phyloP scores from a whole-genome alignment of 225 moss, liverwort and hornwort genomes.

The Bryoerythrophyllum caledonicum region DNA sequence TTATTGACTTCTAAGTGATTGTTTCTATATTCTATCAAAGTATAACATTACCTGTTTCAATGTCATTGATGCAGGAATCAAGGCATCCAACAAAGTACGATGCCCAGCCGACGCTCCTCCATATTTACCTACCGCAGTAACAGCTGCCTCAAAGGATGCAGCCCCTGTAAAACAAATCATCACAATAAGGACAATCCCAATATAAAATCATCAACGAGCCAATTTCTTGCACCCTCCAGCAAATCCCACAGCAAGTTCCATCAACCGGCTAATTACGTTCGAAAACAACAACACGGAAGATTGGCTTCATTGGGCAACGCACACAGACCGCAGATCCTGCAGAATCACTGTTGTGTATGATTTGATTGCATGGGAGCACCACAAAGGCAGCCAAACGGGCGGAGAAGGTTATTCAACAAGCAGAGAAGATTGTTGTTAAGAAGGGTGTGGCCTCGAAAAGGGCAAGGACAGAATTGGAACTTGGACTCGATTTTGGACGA shows the following conservation, averaged over 20 bases:
- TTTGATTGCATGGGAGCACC: not conserved
- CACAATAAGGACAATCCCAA: slow-evolving; percentile 11
- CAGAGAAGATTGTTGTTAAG: no score
- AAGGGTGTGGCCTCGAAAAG: no score
- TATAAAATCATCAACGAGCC: not conserved
- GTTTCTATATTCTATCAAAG: not conserved
- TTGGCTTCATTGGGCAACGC: not conserved
- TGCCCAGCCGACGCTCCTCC: slow-evolving; percentile 88
- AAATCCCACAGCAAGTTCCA: slow-evolving; percentile 19
- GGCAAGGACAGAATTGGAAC: no score
- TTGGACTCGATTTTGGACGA: no score
- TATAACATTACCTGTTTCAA: slow-evolving; percentile 55
- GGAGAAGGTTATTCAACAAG: no score
- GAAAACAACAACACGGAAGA: not conserved
- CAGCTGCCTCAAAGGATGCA: slow-evolving; percentile 73
- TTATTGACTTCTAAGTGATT: slow-evolving; percentile 1
- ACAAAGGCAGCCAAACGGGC: no score
- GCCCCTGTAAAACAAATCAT: slow-evolving; percentile 62
- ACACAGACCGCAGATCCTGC: slow-evolving; percentile 13
- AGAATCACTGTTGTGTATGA: not conserved
- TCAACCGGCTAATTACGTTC: slow-evolving; percentile 13
- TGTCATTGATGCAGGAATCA: slow-evolving; percentile 78
- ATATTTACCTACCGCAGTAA: slow-evolving; percentile 74
- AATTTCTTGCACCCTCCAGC: not conserved
- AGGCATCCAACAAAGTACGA: slow-evolving; percentile 88